Base-by-base conservation (phyloP, 345 rosid species). In the Citrus inodora region DNA sequence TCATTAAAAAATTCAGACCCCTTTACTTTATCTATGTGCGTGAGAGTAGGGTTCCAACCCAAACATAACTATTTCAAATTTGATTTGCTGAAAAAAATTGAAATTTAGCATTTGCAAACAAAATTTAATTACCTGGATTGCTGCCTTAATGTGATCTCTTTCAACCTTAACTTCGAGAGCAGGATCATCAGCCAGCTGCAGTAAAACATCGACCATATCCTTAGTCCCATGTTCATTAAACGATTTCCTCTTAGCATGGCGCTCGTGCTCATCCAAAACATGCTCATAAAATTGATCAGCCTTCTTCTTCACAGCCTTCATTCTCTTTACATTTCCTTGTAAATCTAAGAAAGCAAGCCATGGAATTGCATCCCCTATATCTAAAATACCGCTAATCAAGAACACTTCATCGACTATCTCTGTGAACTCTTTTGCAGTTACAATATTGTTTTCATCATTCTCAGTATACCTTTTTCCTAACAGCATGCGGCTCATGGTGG, bases 331-430 rank as follows among this genome's bases (percentile, higher is more conserved):
- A 37, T 79, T 71, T 3, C 82, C 80, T 62, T 79, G 80, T 24
- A 79, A 28, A 38, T 79, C 80, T 35, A 74, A 59, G 37, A 74
- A 74, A 21, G 53, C 75, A 19, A 82, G 7, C 79, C 75, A 60
- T 10, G 42, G 42, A 38, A 38, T 38, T 38, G 42, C 42, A 38
- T 38, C 42, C 10, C 42, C 42, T 38, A 38, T 38, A 38, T 38
- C 42, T 38, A 38, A 38, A 38, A 38, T 2, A 38, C 42, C 42
- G 1, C 0, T 1, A 38, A 38, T 1, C 67, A 81, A 70, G 61
- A 91, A 89, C 72, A 87, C 67, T 81, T 91, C 92, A 25, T 91
- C 92, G 1, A 91, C 71, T 88, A 89, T 89, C 70, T 86, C 84
- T 83, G 86, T 86, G 67, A 87, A 89, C 85, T 91, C 90, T 63